Conservation (phyloP, 108 stramenopile species). For the Skeletonema tropicum region DNA sequence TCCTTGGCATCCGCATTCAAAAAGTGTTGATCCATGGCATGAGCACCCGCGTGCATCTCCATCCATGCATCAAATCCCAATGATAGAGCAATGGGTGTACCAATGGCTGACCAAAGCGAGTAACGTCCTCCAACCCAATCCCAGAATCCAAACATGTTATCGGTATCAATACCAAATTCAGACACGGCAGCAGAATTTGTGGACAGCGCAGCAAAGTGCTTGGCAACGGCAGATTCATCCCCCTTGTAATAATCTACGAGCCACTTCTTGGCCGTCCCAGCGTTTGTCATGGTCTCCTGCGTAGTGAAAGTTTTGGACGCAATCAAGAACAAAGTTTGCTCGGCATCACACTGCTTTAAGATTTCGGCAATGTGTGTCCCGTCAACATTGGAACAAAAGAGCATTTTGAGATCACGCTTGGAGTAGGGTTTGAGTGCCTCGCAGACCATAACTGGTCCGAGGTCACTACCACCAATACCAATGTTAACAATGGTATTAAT, state of each 20-base stretch:
- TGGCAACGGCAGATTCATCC: constrained; percentile 75
- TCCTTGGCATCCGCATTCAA: constrained; percentile 59
- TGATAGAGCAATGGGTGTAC: constrained; percentile 66
- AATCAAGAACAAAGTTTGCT: constrained; percentile 89
- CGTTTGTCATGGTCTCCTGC: constrained; percentile 99
- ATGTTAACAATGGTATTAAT: constrained; percentile 83
- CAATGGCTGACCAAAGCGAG: constrained; percentile 43
- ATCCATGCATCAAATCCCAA: constrained; percentile 42
- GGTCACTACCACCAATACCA: constrained; percentile 95
- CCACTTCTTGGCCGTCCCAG: constrained; percentile 92
- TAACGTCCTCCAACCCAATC: constrained; percentile 79
- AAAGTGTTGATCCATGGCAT: constrained; percentile 86
- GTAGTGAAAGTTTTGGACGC: constrained; percentile 98
- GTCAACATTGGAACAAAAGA: constrained; percentile 97
- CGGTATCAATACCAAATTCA: constrained; percentile 90
- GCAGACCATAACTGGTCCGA: constrained; percentile 97
- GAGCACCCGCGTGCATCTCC: constrained; percentile 80
- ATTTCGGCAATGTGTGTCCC: constrained; percentile 95
- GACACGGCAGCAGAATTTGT: constrained; percentile 72
- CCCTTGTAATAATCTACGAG: constrained; percentile 72
- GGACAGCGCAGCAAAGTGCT: constrained; percentile 94
- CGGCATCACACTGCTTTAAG: constrained; percentile 83
- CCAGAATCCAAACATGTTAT: constrained; percentile 93
- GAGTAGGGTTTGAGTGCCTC: constrained; percentile 93
- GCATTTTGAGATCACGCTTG: constrained; percentile 84